A percentile compares a stretch with the other conserved stretches of the same genome.
phyloP scores from a whole-genome alignment of 257 asterid genomes.

The Capsicum pubescens region DNA sequence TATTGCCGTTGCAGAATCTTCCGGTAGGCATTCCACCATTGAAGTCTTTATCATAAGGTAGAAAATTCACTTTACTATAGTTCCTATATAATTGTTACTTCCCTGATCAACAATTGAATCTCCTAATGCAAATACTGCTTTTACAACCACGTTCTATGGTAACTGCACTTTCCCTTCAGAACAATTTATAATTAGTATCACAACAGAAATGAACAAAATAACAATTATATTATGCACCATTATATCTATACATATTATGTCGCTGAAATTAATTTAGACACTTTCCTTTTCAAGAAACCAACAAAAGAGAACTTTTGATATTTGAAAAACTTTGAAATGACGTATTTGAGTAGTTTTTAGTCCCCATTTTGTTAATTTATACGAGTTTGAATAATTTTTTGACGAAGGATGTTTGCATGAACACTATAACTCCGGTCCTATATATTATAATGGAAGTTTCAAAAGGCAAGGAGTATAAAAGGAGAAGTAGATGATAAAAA shows the following conservation, averaged over 20 bases:
- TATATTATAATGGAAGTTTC: too few relatives aligned
- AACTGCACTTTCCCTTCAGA: constrained; percentile 48
- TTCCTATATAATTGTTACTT: constrained; percentile 49
- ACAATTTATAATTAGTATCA: neutral
- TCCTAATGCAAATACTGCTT: constrained; percentile 71
- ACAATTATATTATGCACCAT: neutral
- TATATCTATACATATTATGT: neutral
- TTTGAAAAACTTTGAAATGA: neutral
- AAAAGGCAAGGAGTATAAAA: too few relatives aligned
- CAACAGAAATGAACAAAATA: neutral
- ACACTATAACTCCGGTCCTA: too few relatives aligned
- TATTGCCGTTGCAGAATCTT: constrained; percentile 69
- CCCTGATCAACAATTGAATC: constrained; percentile 84
- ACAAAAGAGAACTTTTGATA: neutral
- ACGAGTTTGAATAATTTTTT: too few relatives aligned
- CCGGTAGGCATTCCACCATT: constrained; percentile 65
- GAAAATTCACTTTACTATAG: constrained; percentile 49
- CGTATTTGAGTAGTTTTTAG: neutral
- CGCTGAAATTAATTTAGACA: neutral
- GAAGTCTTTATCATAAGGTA: constrained; percentile 73
- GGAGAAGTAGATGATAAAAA: too few relatives aligned
- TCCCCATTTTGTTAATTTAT: neutral
- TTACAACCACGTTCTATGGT: constrained; percentile 46
- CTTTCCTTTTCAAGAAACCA: neutral
- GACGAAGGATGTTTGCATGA: too few relatives aligned